phyloP scores from a whole-genome alignment of 805 yeast genomes.

The Diddensiella caesifluorescens region DNA sequence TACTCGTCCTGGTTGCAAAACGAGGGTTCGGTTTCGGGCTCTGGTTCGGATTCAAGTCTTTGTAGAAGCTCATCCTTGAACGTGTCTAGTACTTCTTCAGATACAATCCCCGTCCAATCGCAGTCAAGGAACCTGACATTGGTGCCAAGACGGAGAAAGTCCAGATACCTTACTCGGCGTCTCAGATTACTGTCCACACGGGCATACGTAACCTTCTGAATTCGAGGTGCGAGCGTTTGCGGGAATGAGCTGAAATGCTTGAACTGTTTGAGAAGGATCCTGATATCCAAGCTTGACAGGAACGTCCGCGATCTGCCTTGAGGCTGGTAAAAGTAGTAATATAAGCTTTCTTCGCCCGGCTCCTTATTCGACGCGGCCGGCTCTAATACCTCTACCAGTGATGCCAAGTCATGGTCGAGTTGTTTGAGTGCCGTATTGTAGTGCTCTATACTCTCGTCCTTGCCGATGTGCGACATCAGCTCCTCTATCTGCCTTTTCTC shows the following conservation, averaged over 20 bases:
- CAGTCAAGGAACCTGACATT: constrained; percentile 7
- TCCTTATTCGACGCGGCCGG: not conserved
- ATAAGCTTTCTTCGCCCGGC: constrained; percentile 1
- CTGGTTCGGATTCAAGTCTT: too few species aligned
- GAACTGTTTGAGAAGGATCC: constrained; percentile 7
- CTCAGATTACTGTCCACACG: constrained; percentile 2
- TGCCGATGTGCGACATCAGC: not conserved
- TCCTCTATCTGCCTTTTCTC: not conserved
- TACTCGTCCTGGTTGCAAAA: too few species aligned
- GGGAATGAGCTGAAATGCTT: constrained; percentile 9
- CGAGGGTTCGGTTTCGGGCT: too few species aligned
- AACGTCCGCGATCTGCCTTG: constrained; percentile 4
- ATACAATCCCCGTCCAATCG: constrained; percentile 56
- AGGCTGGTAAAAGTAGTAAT: constrained; percentile 15
- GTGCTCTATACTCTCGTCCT: not conserved
- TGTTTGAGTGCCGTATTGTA: not conserved
- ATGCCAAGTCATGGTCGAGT: not conserved
- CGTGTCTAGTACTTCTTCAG: constrained; percentile 24
- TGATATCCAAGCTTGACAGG: constrained; percentile 8
- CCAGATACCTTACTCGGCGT: constrained; percentile 10
- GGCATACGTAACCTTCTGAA: not conserved
- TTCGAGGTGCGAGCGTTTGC: not conserved
- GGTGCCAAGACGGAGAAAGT: constrained; percentile 10
- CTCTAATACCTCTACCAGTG: not conserved
- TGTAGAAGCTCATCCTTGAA: constrained; percentile 26